phyloP scores from a whole-genome alignment of 352 stramenopile genomes.

The Pilasporangium apinafurcum region DNA sequence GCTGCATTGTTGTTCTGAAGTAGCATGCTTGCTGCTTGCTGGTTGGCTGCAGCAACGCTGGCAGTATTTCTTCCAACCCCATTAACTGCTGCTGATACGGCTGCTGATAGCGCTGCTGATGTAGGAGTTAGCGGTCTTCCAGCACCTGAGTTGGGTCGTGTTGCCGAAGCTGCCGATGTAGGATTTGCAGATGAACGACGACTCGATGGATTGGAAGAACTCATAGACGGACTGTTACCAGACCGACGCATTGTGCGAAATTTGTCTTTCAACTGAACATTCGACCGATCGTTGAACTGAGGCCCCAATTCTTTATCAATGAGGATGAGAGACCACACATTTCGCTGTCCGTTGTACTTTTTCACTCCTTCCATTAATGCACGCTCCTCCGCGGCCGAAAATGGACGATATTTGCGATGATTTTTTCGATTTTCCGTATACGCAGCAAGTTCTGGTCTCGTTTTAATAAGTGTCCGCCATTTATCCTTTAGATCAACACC shows the following conservation, averaged over 20 bases:
- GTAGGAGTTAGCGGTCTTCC: conserved; percentile 18
- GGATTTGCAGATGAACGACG: conserved; percentile 26
- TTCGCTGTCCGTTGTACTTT: conserved; percentile 79
- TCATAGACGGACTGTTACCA: conserved; percentile 28
- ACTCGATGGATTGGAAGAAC: conserved; percentile 36
- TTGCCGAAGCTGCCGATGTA: conserved; percentile 4
- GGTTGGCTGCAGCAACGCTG: conserved; percentile 26
- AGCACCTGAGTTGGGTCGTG: neutral
- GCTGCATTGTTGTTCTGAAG: conserved; percentile 42
- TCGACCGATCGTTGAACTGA: conserved; percentile 78
- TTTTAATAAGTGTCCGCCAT: conserved; percentile 81
- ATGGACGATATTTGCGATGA: conserved; percentile 78
- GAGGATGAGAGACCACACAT: conserved; percentile 81
- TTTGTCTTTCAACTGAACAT: conserved; percentile 84
- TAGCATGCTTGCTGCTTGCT: conserved; percentile 46
- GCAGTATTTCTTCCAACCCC: conserved; percentile 17
- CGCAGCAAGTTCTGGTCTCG: conserved; percentile 52
- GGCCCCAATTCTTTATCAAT: conserved; percentile 73
- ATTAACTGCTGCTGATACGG: conserved; percentile 19
- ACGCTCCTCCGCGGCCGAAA: conserved; percentile 65
- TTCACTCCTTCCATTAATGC: conserved; percentile 85
- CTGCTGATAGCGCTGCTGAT: conserved; percentile 20
- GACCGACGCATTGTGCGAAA: conserved; percentile 75
- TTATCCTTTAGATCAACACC: conserved; percentile 83
- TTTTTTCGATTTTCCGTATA: conserved; percentile 87